Evolutionary conservation across 106 monocot species (phyloP).

Genomic region (Dioscorea dumetorum): DNA sequence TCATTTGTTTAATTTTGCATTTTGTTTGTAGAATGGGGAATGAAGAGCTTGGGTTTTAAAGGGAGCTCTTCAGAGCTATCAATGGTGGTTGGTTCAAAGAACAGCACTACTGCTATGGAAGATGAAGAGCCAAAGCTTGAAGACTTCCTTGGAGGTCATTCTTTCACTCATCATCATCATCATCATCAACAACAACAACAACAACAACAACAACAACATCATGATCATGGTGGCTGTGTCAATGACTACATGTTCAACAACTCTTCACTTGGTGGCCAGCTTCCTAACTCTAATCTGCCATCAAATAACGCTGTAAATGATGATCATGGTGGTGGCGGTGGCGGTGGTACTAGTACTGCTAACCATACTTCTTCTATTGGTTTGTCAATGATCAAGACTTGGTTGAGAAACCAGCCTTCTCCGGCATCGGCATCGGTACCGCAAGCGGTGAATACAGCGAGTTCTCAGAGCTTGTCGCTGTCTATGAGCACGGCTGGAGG

Average conservation of each 20-base stretch:
- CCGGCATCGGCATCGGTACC: conserved; percentile 7
- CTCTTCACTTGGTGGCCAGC: conserved; percentile 35
- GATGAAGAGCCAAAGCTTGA: conserved; percentile 78
- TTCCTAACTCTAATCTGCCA: conserved; percentile 6
- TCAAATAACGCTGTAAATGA: background rate
- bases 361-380: conserved; percentile 46
- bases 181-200: no score
- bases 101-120: conserved; percentile 17
- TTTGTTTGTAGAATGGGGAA: conserved; percentile 58
- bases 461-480: conserved; percentile 58
- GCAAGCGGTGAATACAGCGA: background rate
- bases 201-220: no score
- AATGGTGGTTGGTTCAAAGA: conserved; percentile 68
- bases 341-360: background rate
- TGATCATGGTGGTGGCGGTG: background rate
- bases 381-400: conserved; percentile 88
- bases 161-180: conserved; percentile 49
- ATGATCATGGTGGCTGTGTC: conserved; percentile 2
- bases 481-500: conserved; percentile 68
- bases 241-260: conserved; percentile 41
- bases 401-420: conserved; percentile 71
- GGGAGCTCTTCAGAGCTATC: conserved; percentile 79
- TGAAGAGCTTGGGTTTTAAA: conserved; percentile 58
- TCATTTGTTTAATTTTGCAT: background rate
- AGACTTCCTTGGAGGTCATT: conserved; percentile 79